These are phyloP conservation scores for Kandelia obovata DNA, from an alignment of 345 rosid species.

Conservation along the genomic window DNA sequence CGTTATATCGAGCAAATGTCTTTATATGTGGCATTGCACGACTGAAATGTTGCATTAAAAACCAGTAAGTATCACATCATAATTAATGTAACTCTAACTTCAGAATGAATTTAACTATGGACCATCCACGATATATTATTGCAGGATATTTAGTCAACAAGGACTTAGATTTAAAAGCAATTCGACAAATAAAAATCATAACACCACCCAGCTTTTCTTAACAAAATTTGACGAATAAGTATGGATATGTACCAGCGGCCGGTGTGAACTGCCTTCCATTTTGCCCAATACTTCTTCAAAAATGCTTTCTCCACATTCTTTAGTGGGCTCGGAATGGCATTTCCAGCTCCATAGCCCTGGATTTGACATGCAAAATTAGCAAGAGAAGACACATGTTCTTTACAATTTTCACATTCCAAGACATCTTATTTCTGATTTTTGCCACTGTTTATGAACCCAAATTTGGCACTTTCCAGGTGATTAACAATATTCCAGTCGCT, in stretches of 20 bases:
- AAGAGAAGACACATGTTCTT: background rate
- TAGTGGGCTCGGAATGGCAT: conserved; percentile 78
- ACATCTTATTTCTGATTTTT: too few relatives aligned
- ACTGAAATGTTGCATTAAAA: conserved; percentile 34
- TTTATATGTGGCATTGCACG: conserved; percentile 96
- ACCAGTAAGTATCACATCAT: background rate
- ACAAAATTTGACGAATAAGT: background rate
- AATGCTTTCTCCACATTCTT: conserved; percentile 85
- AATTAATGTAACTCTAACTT: background rate
- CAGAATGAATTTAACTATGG: background rate
- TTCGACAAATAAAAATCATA: background rate
- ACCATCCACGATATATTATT: too few relatives aligned
- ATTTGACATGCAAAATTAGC: conserved; percentile 15
- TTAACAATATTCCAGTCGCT: too few relatives aligned
- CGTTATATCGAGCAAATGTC: conserved; percentile 76
- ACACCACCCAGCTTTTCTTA: conserved; percentile 1
- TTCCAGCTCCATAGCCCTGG: conserved; percentile 95
- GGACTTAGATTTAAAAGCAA: too few relatives aligned
- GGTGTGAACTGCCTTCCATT: conserved; percentile 80
- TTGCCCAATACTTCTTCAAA: conserved; percentile 83
- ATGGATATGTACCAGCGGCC: conserved; percentile 59
- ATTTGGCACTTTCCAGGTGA: too few relatives aligned
- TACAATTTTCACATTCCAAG: too few relatives aligned
- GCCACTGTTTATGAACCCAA: too few relatives aligned
- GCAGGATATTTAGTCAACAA: too few relatives aligned